Conservation (phyloP, 257 asterid genomes). For the Pogostemon cablin region DNA sequence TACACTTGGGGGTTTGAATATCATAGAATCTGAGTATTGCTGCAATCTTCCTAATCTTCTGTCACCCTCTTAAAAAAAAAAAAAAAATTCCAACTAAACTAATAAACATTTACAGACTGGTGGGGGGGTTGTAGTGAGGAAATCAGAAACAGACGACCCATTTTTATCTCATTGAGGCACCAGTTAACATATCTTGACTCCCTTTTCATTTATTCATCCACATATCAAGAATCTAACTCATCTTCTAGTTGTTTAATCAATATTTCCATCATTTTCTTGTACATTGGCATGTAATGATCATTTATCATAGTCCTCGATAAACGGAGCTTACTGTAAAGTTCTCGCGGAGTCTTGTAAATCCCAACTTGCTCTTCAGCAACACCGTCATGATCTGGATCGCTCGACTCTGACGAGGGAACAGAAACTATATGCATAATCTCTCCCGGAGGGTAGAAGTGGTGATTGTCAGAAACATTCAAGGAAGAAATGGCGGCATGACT, state of each 20-base stretch:
- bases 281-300: slow-evolving; percentile 96
- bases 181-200: slow-evolving; percentile 13
- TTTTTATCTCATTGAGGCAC: slow-evolving; percentile 8
- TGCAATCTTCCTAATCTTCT: neutral
- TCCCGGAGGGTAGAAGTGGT: slow-evolving; percentile 83
- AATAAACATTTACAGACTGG: neutral
- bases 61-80: neutral
- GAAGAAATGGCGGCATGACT: slow-evolving; percentile 62
- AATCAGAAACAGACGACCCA: neutral
- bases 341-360: slow-evolving; percentile 72
- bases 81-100: neutral
- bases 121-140: too few species aligned
- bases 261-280: slow-evolving; percentile 85
- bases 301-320: slow-evolving; percentile 82
- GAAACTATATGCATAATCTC: slow-evolving; percentile 76
- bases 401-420: slow-evolving; percentile 43
- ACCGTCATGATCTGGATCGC: slow-evolving; percentile 38
- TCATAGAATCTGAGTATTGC: neutral
- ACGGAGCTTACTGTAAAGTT: slow-evolving; percentile 79
- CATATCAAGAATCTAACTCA: slow-evolving; percentile 50
- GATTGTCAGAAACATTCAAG: slow-evolving; percentile 65
- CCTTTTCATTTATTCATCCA: slow-evolving; percentile 28
- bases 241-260: slow-evolving; percentile 75
- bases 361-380: slow-evolving; percentile 56
- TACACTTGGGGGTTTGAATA: neutral